Base-by-base conservation (phyloP, 129 eudicot species). In the Pseudognaphalium luteoalbum region DNA sequence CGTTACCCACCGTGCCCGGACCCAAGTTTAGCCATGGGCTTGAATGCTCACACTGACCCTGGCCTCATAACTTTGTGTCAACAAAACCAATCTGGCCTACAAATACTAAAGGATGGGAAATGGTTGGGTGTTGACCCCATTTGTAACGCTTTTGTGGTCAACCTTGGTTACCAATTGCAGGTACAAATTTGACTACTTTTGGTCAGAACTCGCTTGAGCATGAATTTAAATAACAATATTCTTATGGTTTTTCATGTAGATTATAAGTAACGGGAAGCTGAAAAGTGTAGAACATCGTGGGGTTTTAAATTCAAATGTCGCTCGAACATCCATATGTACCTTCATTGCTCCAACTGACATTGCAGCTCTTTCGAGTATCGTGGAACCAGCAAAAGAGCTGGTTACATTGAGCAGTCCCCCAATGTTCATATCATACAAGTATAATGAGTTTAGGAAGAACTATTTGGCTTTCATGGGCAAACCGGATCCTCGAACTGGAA, bases 111-210 rank as follows among this genome's bases (percentile, higher is more conserved):
- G 28, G 86, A 83, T 68, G 88, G 78, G 8, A 47, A 75, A 77
- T 87, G 91, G 91, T 20, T 84, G 50, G 82, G 79, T 70, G 73
- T 87, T 63, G 86, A 84, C 30, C 57, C 85, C 25, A 66, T 86
- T 68, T 83, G 87, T 66, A 82, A 86, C 72, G 87, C 91, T 58
- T 86, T 89, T 75, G 87, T 86, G 33, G 82, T 89, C 72, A 82
- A 76, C 79, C 67, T 86, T 11, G 88, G 90, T 28, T 70, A 81
- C 73, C 87, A 68, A 75, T 15, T 86, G 5, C 66, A 64, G 69
- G 69, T 64, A 64, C 28, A 25, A 25, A 25, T 25, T 25, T 25
- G 28, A 25, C 28, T 25, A 25, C 0, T 25, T 25, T 25, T 25
- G 28, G 28, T 25, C 1, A 1, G 28, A 25, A 25, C 28, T 25